Conservation (phyloP, 352 stramenopile species). For the Phytopythium kandeliae region DNA sequence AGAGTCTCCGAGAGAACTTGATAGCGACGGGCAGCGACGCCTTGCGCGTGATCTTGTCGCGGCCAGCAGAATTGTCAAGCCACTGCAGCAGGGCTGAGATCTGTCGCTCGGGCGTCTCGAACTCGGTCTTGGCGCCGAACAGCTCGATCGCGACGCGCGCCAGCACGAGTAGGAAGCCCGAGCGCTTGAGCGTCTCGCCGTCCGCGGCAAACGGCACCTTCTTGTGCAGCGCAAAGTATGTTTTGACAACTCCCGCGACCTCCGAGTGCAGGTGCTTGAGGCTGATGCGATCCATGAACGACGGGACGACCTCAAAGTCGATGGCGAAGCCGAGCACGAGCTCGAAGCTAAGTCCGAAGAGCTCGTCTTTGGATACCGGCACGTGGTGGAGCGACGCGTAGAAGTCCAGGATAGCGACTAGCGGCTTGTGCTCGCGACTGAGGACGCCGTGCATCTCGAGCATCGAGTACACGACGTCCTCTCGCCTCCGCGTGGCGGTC, state of each 20-base stretch:
- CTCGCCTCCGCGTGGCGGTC: conserved; percentile 26
- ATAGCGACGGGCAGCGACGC: conserved; percentile 59
- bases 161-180: conserved; percentile 59
- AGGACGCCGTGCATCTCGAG: conserved; percentile 69
- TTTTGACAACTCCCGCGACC: conserved; percentile 49
- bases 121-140: conserved; percentile 52
- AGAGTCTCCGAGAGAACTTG: conserved; percentile 69
- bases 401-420: conserved; percentile 68
- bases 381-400: conserved; percentile 54
- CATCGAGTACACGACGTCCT: conserved; percentile 71
- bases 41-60: conserved; percentile 68
- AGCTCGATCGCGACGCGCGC: conserved; percentile 65
- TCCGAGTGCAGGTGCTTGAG: conserved; percentile 69
- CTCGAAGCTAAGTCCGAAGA: conserved; percentile 57
- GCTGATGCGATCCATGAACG: conserved; percentile 74
- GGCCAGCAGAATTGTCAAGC: conserved; percentile 64
- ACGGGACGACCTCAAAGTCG: conserved; percentile 76
- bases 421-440: conserved; percentile 54
- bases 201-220: conserved; percentile 49
- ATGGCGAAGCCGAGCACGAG: conserved; percentile 65
- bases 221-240: conserved; percentile 50
- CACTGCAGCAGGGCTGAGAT: conserved; percentile 70
- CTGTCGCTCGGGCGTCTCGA: conserved; percentile 68
- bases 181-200: conserved; percentile 62
- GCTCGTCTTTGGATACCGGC: conserved; percentile 30